Conservation (phyloP, 2,329 filamentous ascomycete species). For the Ceratocystis variospora region DNA sequence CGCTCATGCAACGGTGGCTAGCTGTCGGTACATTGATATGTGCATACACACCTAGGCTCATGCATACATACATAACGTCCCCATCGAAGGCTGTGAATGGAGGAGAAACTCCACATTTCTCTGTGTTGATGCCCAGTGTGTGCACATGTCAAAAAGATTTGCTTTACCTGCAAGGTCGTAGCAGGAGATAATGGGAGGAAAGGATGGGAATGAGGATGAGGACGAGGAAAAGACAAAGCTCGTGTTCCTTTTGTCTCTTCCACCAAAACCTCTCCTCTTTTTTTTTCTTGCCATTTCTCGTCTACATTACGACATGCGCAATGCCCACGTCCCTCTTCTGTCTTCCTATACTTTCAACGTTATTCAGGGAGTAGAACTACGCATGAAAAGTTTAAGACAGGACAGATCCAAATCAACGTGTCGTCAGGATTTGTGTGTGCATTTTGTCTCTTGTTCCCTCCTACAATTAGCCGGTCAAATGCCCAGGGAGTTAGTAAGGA, state of each 20-base stretch:
- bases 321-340: background rate
- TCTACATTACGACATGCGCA: too few relatives aligned
- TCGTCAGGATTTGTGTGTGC: background rate
- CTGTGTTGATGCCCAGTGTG: slow-evolving; percentile 7
- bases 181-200: background rate
- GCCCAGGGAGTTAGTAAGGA: too few relatives aligned
- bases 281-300: background rate
- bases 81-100: background rate
- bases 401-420: background rate
- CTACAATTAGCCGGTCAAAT: background rate
- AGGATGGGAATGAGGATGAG: background rate
- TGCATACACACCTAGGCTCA: too few relatives aligned
- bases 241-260: background rate
- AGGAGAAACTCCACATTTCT: slow-evolving; percentile 5
- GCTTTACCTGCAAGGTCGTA: background rate
- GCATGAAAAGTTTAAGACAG: too few relatives aligned
- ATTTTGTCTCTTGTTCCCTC: background rate
- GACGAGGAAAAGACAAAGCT: background rate
- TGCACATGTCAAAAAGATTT: slow-evolving; percentile 5
- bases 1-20: background rate
- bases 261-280: background rate
- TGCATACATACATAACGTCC: too few relatives aligned
- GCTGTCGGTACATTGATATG: too few relatives aligned
- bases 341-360: background rate
- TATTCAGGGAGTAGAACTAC: too few relatives aligned